These are phyloP conservation scores for Fusarium equiseti DNA, from an alignment of 2,329 filamentous ascomycete genomes.

Conservation along the genomic window DNA sequence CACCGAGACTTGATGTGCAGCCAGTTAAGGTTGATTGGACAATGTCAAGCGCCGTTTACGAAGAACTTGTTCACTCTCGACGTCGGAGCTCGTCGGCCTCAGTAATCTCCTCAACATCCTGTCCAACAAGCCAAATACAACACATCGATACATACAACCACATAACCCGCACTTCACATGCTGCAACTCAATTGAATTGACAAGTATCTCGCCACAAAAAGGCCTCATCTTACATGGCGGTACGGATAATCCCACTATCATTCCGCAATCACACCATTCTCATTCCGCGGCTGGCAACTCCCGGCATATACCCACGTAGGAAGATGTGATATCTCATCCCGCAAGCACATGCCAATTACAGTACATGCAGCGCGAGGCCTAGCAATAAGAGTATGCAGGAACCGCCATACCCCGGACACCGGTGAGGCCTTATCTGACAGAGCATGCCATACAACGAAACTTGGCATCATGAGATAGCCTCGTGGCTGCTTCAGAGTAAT, in stretches of 20 bases:
- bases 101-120: neutral
- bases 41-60: neutral
- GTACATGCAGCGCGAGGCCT: conserved; percentile 20
- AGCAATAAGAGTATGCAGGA: conserved; percentile 8
- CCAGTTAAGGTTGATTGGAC: neutral
- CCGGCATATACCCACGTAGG: conserved; percentile 21
- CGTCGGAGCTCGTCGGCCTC: neutral
- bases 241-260: neutral
- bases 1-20: neutral
- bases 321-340: conserved; percentile 21
- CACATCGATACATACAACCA: conserved; percentile 25
- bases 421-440: conserved; percentile 29
- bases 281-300: conserved; percentile 3
- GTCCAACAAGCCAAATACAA: neutral
- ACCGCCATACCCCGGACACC: conserved; percentile 18
- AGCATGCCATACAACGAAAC: neutral
- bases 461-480: conserved; percentile 38
- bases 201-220: conserved; percentile 7
- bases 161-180: neutral
- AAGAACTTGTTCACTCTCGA: neutral
- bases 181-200: neutral
- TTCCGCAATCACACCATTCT: conserved; percentile 13
- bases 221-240: conserved; percentile 13
- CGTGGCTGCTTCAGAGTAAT: conserved; percentile 34
- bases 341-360: neutral